Evolutionary conservation across 192 early-diverging fungal species (phyloP), one percentile per base, ranked within the genome.

Genomic region (Coemansia sp.): DNA sequence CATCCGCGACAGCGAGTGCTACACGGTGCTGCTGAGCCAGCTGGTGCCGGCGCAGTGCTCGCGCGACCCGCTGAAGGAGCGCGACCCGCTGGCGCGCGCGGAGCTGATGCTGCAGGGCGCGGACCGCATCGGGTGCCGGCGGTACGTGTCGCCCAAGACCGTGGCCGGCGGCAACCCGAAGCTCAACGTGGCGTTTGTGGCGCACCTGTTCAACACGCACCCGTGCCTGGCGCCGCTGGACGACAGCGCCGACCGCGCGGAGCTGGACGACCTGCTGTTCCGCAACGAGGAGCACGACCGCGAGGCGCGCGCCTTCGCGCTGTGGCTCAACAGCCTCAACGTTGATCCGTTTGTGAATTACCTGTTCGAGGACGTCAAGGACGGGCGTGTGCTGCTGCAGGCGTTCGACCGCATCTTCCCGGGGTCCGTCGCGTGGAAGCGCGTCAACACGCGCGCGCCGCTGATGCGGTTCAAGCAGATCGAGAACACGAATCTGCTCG

Each of bases 141-240:
- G 95, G 56, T 99, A 97, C 61, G 80, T 97, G 39, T 91, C 91
- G 17, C 86, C 95, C 48, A 94, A 93, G 65, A 90, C 96, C 10
- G 68, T 99, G 25, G 90, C 95, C 47, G 90, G 85, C 58, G 96
- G 96, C 30, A 99, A 99, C 80, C 82, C 89, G 19, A 98, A 93
- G 79, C 86, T 99, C 46, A 99, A 99, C 79, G 85, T 99, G 77
- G 96, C 96, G n/a, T 97, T 97, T 70, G 93, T 97, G 39, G 96
- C 96, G 30, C 84, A 95, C 64, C 72, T 99, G 54, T 99, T 99
- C 83, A 99, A 99, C 83, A 96, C 86, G 32, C 88, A 94, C 71
- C 96, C 96, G 45, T 91, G 95, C 49, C 77, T 99, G 27, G 93
- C 84, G 53, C 90, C 92, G 57, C 83, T 99, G 50, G 91, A 97